phyloP scores from a whole-genome alignment of 2,329 filamentous ascomycete species.

The Paraconiothyrium brasiliense region DNA sequence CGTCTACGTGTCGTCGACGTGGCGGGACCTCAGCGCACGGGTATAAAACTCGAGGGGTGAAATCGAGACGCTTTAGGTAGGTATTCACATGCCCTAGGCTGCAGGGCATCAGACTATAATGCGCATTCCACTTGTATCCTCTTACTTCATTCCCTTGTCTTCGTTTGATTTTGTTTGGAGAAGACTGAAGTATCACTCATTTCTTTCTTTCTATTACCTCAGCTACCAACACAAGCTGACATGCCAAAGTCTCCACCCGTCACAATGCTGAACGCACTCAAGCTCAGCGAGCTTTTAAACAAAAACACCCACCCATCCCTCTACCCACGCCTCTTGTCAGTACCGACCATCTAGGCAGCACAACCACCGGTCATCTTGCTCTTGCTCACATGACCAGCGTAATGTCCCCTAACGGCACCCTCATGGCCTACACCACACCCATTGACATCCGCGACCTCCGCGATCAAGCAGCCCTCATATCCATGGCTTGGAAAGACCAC shows the following conservation, averaged over 20 bases:
- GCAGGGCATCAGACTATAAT: background rate
- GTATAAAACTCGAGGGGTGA: conserved; percentile 7
- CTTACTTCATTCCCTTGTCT: too few relatives aligned
- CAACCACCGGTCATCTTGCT: background rate
- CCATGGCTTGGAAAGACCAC: conserved; percentile 61
- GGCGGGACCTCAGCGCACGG: conserved; percentile 23
- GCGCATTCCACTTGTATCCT: background rate
- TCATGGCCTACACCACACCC: conserved; percentile 60
- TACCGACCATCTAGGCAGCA: background rate
- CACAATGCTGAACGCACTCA: conserved; percentile 55
- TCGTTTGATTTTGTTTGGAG: background rate
- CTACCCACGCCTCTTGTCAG: conserved; percentile 54
- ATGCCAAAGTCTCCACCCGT: conserved; percentile 8
- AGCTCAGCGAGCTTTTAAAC: conserved; percentile 54
- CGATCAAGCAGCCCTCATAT: conserved; percentile 59
- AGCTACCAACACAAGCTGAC: background rate
- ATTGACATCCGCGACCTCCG: conserved; percentile 60
- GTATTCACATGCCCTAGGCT: conserved; percentile 8
- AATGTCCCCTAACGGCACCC: conserved; percentile 62
- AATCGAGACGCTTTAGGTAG: conserved; percentile 11
- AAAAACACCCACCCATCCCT: conserved; percentile 55
- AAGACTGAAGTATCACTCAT: too few relatives aligned
- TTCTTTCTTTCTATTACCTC: background rate
- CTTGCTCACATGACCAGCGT: conserved; percentile 43
- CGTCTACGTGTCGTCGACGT: conserved; percentile 21